Base-by-base conservation (phyloP, 305 asterid species). In the Ruellia speciosa region DNA sequence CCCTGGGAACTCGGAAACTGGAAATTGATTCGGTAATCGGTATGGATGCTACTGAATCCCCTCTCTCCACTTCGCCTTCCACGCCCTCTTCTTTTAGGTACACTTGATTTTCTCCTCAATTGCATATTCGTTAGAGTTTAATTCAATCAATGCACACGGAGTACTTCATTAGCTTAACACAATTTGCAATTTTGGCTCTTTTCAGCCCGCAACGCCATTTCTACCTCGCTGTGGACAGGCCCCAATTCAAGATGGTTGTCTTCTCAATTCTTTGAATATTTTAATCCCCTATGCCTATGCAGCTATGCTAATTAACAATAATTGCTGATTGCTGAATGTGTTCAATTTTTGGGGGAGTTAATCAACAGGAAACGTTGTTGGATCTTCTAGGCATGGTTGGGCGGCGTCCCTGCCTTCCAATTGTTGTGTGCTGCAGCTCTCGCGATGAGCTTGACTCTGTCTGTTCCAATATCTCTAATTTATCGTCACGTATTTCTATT, bases 381-480 rank as follows among this genome's bases (percentile, higher is more conserved):
- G 96, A 89, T 52, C 82, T 86, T 11, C 59, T 92, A 67, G 74
- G 84, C 64, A 79, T 80, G 90, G 96, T 88, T 19, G 94, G 95
- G n/a, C 84, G 77, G 69, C 83, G 85, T 16, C 87, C 87, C 9
- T 75, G 74, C 60, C 83, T 92, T 59, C 92, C 96, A 2, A 77
- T 88, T 62, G 83, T 86, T 19, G 90, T 88, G 14, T 82, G 97
- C 73, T 92, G 97, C 81, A 82, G 87, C 73, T 75, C 84, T 14
- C 88, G 96, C 0, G 97, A 88, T 52, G 95, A 92, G 77, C 97
- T 88, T 18, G 99, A 92, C 59, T 85, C 89, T 10, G 82, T 86
- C 60, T 80, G 76, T 72, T 83, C 79, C 59, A 83, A 69, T 56
- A 64, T 88, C 43, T 77, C 92, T 55, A 77, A 49, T 58, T 69